Evolutionary conservation across 129 eudicot species (phyloP), one percentile per base, ranked within the genome.

Genomic region (Flaveria ramosissima): DNA sequence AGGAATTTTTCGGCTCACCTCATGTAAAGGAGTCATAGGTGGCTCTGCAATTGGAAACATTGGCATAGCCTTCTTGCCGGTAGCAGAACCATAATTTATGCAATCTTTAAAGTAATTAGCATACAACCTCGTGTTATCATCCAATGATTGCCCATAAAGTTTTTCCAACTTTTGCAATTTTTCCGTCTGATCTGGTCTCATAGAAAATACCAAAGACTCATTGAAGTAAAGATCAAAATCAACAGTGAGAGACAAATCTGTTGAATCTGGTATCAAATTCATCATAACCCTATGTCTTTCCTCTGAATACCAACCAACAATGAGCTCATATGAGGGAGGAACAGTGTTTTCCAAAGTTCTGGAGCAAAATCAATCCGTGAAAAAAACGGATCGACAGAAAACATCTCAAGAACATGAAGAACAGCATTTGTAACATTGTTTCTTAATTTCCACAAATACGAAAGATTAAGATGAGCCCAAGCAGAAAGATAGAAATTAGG

Each of bases 331-430:
- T 88, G 90, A 23, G 89, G 97, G 48, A 91, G 90, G 73, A 91
- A 91, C 73, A 88, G 26, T 23, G 87, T 73, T 77, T 85, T 87
- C 97, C 97, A 91, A 13, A 91, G 85, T 82, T 86, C 87, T 1
- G 97, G 97, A 74, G 97, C 97, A 75, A 91, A 91, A 81, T 91
- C 97, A 52, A 91, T 86, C 64, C 95, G 70, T 63, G 95, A 88
- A 79, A 91, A 91, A 10, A 91, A 86, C 16, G 95, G 94, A 52
- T 91, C 97, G 16, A 91, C 71, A 0, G 82, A 67, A 65, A 88
- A 91, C 97, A 91, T 86, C 78, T 91, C 97, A 78, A 91, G 85
- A 55, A 91, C 83, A 76, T 91, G 97, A 83, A 88, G 84, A 66
- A 83, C 94, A 9, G 85, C 80, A 64, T 81, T 88, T 15, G 83